Evolutionary conservation across 2,329 filamentous ascomycete species (phyloP), one percentile per base, ranked within the genome.

Genomic region (Pseudocercospora pini-densiflorae): DNA sequence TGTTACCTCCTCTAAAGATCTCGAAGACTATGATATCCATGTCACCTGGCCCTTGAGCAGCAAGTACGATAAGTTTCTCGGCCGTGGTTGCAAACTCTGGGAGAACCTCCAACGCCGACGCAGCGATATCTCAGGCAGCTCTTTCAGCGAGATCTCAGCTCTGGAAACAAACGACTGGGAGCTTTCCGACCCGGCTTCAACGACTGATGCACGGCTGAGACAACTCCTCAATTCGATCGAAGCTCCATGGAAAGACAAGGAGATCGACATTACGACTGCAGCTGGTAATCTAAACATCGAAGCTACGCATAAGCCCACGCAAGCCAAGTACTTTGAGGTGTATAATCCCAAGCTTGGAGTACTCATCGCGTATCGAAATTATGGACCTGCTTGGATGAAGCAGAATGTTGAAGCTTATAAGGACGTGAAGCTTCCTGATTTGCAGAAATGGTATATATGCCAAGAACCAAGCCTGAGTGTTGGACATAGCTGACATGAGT

Each of bases 291-390:
- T 62, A 19, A 64, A 67, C 19, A 60, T 67, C 36, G 58, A 64
- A 55, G 51, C 60, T 29, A 33, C 59, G 12, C 49, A 61, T 12
- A 24, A 61, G 58, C 47, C 58, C 3, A 68, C 60, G 8, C 47
- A 61, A 21, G 66, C 43, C 8, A 63, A 43, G n/a, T 68, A 63
- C 24, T 63, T 36, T 19, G 49, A 65, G 10, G 57, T 63, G 12
- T 65, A 65, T 43, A 68, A 63, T 21, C 53, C 66, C 1, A 23
- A 19, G 5, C 59, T 63, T 19, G 66, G 63, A 1, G 60, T 57
- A 1, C 59, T 68, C 45, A 21, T 68, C 2, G 66, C 66, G 1
- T 61, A 63, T 33, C 59, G 62, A 5, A 68, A 68, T 24, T 68
- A 61, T 29, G 63, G 63, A 6, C 66, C 66, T 3, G 55, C 43